Base-by-base conservation (phyloP, 352 stramenopile species). In the Blastocystis sp. region DNA sequence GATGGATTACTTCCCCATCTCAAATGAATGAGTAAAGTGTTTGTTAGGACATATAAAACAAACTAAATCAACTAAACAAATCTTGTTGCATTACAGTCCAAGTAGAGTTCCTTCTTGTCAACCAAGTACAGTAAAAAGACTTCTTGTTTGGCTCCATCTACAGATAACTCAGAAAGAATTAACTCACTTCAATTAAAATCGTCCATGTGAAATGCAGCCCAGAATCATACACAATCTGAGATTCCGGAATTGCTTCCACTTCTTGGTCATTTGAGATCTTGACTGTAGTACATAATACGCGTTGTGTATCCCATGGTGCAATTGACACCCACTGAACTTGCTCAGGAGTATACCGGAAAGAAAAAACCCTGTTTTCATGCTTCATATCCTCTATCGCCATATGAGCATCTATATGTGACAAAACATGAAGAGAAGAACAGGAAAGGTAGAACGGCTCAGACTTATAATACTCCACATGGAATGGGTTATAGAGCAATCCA, bases 1-100 rank as follows among this genome's bases (percentile, higher is more conserved):
- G 94, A 56, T 96, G 93, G 93, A 93, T 96, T 41, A 88, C 73
- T 18, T 45, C 73, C 23, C 23, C n/a, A 4, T 4, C 66, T 0
- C 41, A 43, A 34, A 13, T 77, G 23, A 55, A 43, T 59, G 50
- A 59, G 20, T 59, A n/a, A 59, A 59, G 0, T 77, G 66, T 77
- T 77, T 77, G 66, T 77, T 77, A 66, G 37, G 1, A 66, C 1
- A 66, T 37, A 66, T 59, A 13, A 13, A 59, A 59, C 50, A 59
- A 59, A 59, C 50, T n/a, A 59, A n/a, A 13, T n/a, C 50, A 59
- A 59, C 50, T 59, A 59, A 59, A n/a, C 50, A 59, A 2, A 59
- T 59, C 50, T 2, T 59, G 50, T n/a, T 59, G 50, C 50, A 59
- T 59, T 13, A 59, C 11, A 13, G 20, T 59, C 50, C 50, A 59